A percentile compares a stretch with the other conserved stretches of the same genome.
These are phyloP conservation scores for Stagonosporopsis cucurbitacearum DNA, from an alignment of 2,329 filamentous ascomycete genomes.

Conservation along the genomic window DNA sequence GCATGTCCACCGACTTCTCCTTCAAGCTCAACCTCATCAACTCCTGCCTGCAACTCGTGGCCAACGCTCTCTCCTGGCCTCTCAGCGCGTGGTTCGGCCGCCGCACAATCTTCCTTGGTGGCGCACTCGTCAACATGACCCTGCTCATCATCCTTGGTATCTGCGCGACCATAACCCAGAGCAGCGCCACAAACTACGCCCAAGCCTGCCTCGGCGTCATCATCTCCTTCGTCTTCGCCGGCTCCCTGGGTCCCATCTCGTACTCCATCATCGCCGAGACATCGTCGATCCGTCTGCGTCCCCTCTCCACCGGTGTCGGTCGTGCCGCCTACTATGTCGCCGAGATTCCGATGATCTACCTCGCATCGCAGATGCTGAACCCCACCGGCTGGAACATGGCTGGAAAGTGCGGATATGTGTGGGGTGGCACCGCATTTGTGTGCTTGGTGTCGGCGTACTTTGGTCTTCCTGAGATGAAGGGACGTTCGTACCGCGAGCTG, in stretches of 20 bases:
- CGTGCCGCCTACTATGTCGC: slow-evolving; percentile 68
- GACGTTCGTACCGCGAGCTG: slow-evolving; percentile 56
- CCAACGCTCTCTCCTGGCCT: slow-evolving; percentile 70
- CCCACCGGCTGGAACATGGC: slow-evolving; percentile 50
- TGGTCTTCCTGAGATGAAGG: slow-evolving; percentile 62
- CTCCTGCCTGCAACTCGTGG: slow-evolving; percentile 65
- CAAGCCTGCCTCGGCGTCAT: slow-evolving; percentile 68
- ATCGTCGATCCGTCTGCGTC: slow-evolving; percentile 67
- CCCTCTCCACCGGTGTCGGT: slow-evolving; percentile 68
- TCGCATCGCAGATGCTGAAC: slow-evolving; percentile 61
- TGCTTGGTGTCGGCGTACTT: slow-evolving; percentile 60
- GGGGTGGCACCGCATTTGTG: slow-evolving; percentile 56
- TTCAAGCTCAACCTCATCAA: slow-evolving; percentile 70
- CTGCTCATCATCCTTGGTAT: slow-evolving; percentile 66
- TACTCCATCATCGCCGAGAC: slow-evolving; percentile 72
- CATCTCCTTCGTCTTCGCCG: slow-evolving; percentile 68
- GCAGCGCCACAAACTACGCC: slow-evolving; percentile 56
- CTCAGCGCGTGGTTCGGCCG: slow-evolving; percentile 68
- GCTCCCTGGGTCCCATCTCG: slow-evolving; percentile 68
- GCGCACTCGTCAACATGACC: slow-evolving; percentile 59
- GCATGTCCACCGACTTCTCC: slow-evolving; percentile 60
- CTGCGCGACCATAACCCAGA: slow-evolving; percentile 58
- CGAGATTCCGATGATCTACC: slow-evolving; percentile 70
- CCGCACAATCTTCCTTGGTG: slow-evolving; percentile 68
- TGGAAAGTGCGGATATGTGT: slow-evolving; percentile 40